Evolutionary conservation across 768 basidiomycete genomes (phyloP).

Genomic region (Cystobasidium tubakii): DNA sequence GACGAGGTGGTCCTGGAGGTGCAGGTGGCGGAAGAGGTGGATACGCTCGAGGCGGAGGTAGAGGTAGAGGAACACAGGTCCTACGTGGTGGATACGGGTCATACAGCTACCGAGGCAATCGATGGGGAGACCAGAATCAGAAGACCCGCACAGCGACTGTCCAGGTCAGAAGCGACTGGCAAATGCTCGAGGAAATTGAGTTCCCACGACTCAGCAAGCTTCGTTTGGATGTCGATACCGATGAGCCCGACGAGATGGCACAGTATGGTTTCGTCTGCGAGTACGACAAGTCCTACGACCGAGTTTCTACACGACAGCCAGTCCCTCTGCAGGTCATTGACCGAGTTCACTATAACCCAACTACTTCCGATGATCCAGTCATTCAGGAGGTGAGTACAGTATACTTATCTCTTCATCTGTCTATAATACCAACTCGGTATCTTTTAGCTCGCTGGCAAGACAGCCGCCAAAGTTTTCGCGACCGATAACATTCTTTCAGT

Average conservation of each 20-base stretch:
- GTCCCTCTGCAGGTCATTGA: constrained; percentile 84
- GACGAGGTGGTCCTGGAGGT: constrained; percentile 30
- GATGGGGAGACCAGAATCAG: constrained; percentile 58
- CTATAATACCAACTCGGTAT: background rate
- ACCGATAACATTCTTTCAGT: constrained; percentile 92
- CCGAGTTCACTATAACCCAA: constrained; percentile 92
- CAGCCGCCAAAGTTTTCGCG: constrained; percentile 78
- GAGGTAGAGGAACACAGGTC: constrained; percentile 30
- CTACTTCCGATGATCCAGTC: constrained; percentile 94
- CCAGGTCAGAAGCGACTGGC: constrained; percentile 83
- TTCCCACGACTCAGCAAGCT: constrained; percentile 87
- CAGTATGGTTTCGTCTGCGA: constrained; percentile 82
- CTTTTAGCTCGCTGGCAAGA: constrained; percentile 67
- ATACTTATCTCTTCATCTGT: constrained; percentile 26
- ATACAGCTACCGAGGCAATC: constrained; percentile 50
- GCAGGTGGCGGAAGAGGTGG: constrained; percentile 37
- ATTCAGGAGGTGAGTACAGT: constrained; percentile 69
- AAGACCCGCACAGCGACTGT: constrained; percentile 88
- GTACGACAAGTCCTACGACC: constrained; percentile 92
- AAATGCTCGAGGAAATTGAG: constrained; percentile 94
- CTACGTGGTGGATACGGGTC: constrained; percentile 52
- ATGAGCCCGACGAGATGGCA: constrained; percentile 76
- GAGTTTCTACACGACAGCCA: constrained; percentile 87
- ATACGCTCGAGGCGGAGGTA: constrained; percentile 51
- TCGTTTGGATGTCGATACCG: constrained; percentile 74